These are phyloP conservation scores for Geosiphon pyriformis DNA, from an alignment of 192 early-diverging fungal genomes.

Conservation along the genomic window DNA sequence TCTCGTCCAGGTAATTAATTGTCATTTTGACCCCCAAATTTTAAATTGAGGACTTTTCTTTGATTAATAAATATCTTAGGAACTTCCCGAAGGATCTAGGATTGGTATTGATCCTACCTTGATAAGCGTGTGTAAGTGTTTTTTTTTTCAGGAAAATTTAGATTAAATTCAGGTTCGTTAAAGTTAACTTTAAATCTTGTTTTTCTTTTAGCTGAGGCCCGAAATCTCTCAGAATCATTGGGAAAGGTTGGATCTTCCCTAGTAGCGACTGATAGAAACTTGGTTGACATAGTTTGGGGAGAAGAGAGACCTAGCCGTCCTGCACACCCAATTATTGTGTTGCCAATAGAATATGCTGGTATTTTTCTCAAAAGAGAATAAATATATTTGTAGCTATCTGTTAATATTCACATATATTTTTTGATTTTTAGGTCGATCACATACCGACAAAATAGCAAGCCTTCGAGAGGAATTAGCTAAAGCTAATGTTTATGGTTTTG, in stretches of 20 bases:
- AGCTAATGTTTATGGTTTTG: conserved; percentile 62
- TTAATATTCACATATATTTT: conserved; percentile 24
- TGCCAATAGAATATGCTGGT: conserved; percentile 68
- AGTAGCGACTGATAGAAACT: conserved; percentile 68
- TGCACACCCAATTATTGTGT: conserved; percentile 55
- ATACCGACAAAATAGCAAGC: conserved; percentile 63
- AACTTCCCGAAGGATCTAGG: conserved; percentile 65
- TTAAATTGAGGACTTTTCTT: too few relatives aligned
- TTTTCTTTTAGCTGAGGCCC: conserved; percentile 53
- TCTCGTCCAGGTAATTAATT: conserved; percentile 55
- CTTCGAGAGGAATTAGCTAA: conserved; percentile 65
- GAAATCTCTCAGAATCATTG: conserved; percentile 49
- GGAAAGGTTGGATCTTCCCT: conserved; percentile 57
- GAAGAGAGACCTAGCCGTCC: conserved; percentile 69
- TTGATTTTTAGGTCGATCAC: conserved; percentile 35
- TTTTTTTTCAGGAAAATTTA: too few relatives aligned
- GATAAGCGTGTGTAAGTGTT: conserved; percentile 60
- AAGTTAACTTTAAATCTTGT: too few relatives aligned
- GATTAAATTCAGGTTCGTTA: too few relatives aligned
- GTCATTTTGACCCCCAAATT: too few relatives aligned
- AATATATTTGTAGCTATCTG: conserved; percentile 11
- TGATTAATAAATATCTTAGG: too few relatives aligned
- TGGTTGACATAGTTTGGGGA: conserved; percentile 85
- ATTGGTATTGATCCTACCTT: conserved; percentile 92
- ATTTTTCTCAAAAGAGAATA: conserved; percentile 5